Percentiles rank a stretch among this genome's conserved stretches.
Conservation (phyloP, 179 eudicot genomes). For the Beta lomatogona region DNA sequence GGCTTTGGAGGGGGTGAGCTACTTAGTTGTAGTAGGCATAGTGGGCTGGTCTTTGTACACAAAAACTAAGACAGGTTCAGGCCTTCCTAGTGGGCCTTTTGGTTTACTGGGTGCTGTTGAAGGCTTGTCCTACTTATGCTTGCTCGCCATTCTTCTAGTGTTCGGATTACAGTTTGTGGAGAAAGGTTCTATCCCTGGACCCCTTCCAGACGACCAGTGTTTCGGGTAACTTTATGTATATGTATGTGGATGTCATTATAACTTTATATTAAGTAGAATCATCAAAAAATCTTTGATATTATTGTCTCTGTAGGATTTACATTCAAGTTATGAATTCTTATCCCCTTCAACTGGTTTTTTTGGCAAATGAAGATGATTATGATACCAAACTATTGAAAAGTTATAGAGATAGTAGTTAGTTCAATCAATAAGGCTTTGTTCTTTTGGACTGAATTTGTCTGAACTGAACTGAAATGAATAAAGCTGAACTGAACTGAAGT, state of each 20-base stretch:
- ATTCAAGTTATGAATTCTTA: too few species aligned
- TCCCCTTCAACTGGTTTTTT: too few species aligned
- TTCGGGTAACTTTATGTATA: slow-evolving; percentile 52
- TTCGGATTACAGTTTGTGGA: slow-evolving; percentile 73
- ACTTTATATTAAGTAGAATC: too few species aligned
- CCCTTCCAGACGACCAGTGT: slow-evolving; percentile 81
- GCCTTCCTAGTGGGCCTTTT: slow-evolving; percentile 86
- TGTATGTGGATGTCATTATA: background rate
- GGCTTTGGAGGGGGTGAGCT: slow-evolving; percentile 92
- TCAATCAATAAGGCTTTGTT: too few species aligned
- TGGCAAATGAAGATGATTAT: too few species aligned
- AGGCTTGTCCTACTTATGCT: slow-evolving; percentile 73
- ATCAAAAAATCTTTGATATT: too few species aligned
- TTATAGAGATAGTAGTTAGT: too few species aligned
- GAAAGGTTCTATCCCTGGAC: slow-evolving; percentile 83
- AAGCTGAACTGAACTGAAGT: too few species aligned
- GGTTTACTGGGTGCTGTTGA: slow-evolving; percentile 94
- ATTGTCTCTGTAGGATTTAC: too few species aligned
- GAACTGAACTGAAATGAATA: too few species aligned
- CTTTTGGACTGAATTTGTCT: too few species aligned
- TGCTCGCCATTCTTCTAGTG: slow-evolving; percentile 79
- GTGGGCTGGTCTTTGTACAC: slow-evolving; percentile 88
- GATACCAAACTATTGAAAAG: too few species aligned
- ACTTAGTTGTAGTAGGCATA: slow-evolving; percentile 68
- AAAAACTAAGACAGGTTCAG: slow-evolving; percentile 83